A percentile compares a stretch with the other conserved stretches of the same genome.
Conservation (phyloP, 371 early-diverging fungal genomes). For the Zancudomyces culisetae region DNA sequence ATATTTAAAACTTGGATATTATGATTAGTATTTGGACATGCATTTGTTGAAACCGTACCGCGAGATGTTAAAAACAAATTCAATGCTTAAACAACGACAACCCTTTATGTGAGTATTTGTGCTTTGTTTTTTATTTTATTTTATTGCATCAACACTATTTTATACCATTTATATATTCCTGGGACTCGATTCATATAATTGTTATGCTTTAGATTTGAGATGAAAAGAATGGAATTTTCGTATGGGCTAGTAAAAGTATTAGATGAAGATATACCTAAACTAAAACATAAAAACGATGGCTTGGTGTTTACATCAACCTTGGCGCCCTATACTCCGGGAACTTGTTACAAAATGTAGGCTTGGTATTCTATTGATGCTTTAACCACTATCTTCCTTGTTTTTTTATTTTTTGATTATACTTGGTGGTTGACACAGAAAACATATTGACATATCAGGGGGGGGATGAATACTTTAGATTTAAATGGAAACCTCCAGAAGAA, state of each 20-base stretch:
- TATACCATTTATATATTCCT: neutral
- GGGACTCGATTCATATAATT: neutral
- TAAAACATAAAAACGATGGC: constrained; percentile 90
- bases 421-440: neutral
- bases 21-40: constrained; percentile 32
- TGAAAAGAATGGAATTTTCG: constrained; percentile 50
- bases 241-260: constrained; percentile 43
- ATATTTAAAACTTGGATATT: no score
- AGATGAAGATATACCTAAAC: constrained; percentile 42
- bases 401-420: neutral
- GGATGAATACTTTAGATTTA: no score
- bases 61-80: constrained; percentile 25
- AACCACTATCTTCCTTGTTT: neutral
- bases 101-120: constrained; percentile 39
- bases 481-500: constrained; percentile 97
- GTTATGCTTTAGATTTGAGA: constrained; percentile 16
- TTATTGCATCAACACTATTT: neutral
- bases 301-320: constrained; percentile 83
- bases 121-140: neutral
- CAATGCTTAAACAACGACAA: constrained; percentile 20
- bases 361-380: no score
- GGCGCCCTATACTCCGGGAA: constrained; percentile 71
- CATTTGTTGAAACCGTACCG: constrained; percentile 51
- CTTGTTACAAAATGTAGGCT: constrained; percentile 56
- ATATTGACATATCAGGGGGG: no score